These are phyloP conservation scores for Akanthomyces muscarius DNA, from an alignment of 2,329 filamentous ascomycete species.

Conservation along the genomic window DNA sequence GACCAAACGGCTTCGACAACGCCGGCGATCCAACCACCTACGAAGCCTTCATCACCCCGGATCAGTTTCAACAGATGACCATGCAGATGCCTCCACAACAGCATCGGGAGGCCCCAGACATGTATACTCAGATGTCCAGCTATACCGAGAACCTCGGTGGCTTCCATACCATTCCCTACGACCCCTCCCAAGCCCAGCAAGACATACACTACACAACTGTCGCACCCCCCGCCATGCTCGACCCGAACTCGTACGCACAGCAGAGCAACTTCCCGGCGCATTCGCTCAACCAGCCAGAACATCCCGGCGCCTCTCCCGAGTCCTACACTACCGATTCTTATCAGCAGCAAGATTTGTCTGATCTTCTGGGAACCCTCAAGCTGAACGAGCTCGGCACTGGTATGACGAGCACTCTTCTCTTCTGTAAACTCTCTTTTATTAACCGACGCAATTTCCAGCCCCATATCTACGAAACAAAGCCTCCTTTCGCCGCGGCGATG, in stretches of 20 bases:
- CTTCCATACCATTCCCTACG: constrained; percentile 47
- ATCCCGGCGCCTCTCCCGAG: constrained; percentile 37
- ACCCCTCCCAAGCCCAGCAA: constrained; percentile 41
- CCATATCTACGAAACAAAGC: constrained; percentile 74
- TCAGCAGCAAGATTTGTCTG: constrained; percentile 67
- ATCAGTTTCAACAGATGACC: constrained; percentile 46
- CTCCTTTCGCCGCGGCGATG: constrained; percentile 48
- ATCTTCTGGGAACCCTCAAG: constrained; percentile 79
- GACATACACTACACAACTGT: constrained; percentile 53
- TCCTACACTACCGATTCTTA: constrained; percentile 61
- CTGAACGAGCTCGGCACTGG: constrained; percentile 84
- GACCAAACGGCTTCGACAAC: constrained; percentile 70
- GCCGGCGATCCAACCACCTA: constrained; percentile 35
- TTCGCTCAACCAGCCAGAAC: constrained; percentile 33
- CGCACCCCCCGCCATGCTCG: constrained; percentile 44
- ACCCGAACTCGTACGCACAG: constrained; percentile 44
- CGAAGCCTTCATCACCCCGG: constrained; percentile 30
- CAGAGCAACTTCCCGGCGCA: constrained; percentile 52
- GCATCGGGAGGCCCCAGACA: constrained; percentile 37
- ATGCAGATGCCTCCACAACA: constrained; percentile 43
- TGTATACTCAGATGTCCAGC: constrained; percentile 47
- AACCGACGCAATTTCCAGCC: constrained; percentile 44
- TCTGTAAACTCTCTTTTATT: constrained; percentile 2
- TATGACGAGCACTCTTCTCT: constrained; percentile 38
- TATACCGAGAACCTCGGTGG: constrained; percentile 45